phyloP scores from a whole-genome alignment of 441 rosid genomes.

The Daphne laureola region DNA sequence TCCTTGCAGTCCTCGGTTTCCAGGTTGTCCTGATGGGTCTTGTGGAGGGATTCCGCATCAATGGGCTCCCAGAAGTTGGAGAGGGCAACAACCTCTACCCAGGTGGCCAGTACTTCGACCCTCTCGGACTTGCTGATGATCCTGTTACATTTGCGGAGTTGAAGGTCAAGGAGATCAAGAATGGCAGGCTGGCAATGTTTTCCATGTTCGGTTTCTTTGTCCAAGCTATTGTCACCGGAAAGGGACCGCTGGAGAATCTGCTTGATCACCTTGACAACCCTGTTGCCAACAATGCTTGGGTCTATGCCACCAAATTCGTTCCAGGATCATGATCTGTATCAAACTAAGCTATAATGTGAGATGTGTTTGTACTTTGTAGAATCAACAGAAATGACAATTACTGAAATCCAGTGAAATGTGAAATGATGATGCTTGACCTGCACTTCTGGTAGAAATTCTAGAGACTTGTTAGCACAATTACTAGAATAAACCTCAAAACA shows the following conservation, averaged over 20 bases:
- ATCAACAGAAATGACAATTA: conserved; percentile 1
- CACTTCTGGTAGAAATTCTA: background rate
- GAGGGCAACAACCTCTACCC: conserved; percentile 95
- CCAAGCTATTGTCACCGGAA: conserved; percentile 91
- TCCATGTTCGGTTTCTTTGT: conserved; percentile 97
- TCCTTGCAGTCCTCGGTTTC: conserved; percentile 75
- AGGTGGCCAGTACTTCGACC: conserved; percentile 85
- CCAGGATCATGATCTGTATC: conserved; percentile 50
- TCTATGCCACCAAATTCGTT: conserved; percentile 78
- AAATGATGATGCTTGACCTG: no score
- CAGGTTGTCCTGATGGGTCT: conserved; percentile 87
- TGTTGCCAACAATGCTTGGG: conserved; percentile 95
- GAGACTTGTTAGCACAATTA: background rate
- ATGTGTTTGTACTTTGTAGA: conserved; percentile 12
- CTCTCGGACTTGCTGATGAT: conserved; percentile 82
- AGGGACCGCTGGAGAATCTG: conserved; percentile 90
- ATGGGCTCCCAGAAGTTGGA: conserved; percentile 83
- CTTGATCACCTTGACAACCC: conserved; percentile 89
- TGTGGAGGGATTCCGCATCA: conserved; percentile 89
- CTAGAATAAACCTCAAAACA: background rate
- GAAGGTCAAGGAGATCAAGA: conserved; percentile 94
- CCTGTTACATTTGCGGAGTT: conserved; percentile 84
- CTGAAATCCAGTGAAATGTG: conserved; percentile 16
- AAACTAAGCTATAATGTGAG: background rate
- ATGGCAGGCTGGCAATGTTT: conserved; percentile 91